Base-by-base conservation (phyloP, 1,139 yeast genomes). In the Meyerozyma sp. region DNA sequence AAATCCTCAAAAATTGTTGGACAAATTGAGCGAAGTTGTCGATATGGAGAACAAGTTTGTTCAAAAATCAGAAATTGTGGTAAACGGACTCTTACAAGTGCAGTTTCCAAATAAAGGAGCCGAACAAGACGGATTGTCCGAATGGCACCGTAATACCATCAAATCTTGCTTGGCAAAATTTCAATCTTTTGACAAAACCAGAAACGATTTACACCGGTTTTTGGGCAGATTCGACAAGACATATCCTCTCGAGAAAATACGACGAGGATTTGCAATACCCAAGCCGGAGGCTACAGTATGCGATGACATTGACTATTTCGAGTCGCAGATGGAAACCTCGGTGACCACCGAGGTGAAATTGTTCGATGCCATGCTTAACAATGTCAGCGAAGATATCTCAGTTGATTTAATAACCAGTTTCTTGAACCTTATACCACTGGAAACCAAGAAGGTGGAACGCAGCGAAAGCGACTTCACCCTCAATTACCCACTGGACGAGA, bases 391-490 rank as follows among this genome's bases (percentile, higher is more conserved):
- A 8, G 26, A 18, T 9, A 34, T 34, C 5, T 34, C 26, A 5
- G 26, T 34, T 18, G 37, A 34, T 8, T 20, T 14, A 7, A 10
- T 34, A 11, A 34, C 25, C 26, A 18, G 11, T 10, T 34, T 34
- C 16, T 34, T 34, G 37, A 14, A 11, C 7, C 26, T 34, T 11
- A 34, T 34, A 8, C 37, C 37, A 9, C 16, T 20, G 13, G 26
- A 34, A 8, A 21, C 25, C 9, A 16, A 13, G 14, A 34, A 34
- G 26, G 5, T 34, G 5, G 37, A 21, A n/a, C 49, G 49, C 32
- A 40, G 49, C 11, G 51, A 48, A 27, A 50, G 54, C 36, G 48
- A 50, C 32, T 39, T 42, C 11, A 42, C 46, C 25, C n/a, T 32
- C 34, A 38, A 40, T 14, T 32, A 43, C 13, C 14, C 37, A 13